Conservation (phyloP, 108 stramenopile genomes). For the Nitzschia putrida region DNA sequence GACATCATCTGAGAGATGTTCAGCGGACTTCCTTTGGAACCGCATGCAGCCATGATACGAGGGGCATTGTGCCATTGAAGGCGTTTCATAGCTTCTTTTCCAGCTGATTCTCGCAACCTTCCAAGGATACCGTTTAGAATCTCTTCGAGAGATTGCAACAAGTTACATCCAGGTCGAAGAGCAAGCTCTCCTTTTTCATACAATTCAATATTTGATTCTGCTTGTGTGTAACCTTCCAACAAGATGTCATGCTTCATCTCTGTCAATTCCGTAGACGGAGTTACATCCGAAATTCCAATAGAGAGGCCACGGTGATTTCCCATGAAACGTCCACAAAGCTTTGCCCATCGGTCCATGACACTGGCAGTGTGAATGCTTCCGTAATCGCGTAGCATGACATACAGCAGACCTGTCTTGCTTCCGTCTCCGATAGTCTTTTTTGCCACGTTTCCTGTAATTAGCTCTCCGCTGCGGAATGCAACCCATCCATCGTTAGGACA, state of each 20-base stretch:
- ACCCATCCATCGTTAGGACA: conserved; percentile 97
- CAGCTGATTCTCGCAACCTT: conserved; percentile 91
- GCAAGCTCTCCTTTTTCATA: conserved; percentile 88
- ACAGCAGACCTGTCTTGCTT: conserved; percentile 93
- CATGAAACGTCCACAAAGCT: conserved; percentile 91
- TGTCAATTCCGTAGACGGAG: conserved; percentile 76
- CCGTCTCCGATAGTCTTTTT: conserved; percentile 97
- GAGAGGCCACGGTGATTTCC: conserved; percentile 92
- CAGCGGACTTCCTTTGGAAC: conserved; percentile 96
- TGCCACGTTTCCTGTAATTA: conserved; percentile 92
- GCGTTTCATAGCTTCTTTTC: conserved; percentile 92
- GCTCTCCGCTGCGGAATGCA: conserved; percentile 87
- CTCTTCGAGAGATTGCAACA: conserved; percentile 94
- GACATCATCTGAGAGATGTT: conserved; percentile 99
- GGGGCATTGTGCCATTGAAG: conserved; percentile 88
- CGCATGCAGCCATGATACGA: conserved; percentile 97
- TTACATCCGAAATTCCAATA: conserved; percentile 98
- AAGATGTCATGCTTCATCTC: conserved; percentile 85
- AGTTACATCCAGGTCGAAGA: conserved; percentile 94
- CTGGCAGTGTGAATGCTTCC: conserved; percentile 69
- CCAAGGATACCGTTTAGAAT: conserved; percentile 94
- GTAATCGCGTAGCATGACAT: conserved; percentile 88
- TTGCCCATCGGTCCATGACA: conserved; percentile 94
- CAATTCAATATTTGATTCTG: conserved; percentile 79
- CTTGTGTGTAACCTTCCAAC: conserved; percentile 70